A percentile compares a stretch with the other conserved stretches of the same genome.
Evolutionary conservation across 202 grass and related monocot species (phyloP).

Genomic region (Schoenoplectus tabernaemontani): DNA sequence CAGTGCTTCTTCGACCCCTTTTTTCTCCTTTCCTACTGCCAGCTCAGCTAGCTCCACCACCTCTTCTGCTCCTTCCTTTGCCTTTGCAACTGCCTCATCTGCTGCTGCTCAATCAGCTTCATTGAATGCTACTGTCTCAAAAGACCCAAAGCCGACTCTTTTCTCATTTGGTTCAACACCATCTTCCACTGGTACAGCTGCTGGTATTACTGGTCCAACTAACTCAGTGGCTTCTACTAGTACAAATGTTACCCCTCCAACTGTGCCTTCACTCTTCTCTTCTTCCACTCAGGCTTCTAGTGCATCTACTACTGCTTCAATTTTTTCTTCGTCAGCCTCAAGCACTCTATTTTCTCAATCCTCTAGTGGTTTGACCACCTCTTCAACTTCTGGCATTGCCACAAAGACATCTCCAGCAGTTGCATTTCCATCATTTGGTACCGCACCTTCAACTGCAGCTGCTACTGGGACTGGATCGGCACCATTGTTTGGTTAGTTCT

Average conservation of each 20-base stretch:
- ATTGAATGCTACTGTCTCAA: not conserved
- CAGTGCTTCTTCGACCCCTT: too few species aligned
- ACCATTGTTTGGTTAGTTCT: slow-evolving; percentile 45
- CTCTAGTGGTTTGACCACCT: not conserved
- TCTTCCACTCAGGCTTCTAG: slow-evolving; percentile 34
- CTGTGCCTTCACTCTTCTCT: slow-evolving; percentile 33
- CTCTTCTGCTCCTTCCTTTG: slow-evolving; percentile 27
- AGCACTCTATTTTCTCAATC: slow-evolving; percentile 37
- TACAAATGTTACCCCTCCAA: slow-evolving; percentile 29
- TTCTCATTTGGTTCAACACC: slow-evolving; percentile 13
- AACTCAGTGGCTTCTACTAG: not conserved
- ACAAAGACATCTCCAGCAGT: slow-evolving; percentile 27
- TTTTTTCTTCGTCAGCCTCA: slow-evolving; percentile 31
- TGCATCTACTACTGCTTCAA: slow-evolving; percentile 28
- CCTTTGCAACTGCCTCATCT: slow-evolving; percentile 30
- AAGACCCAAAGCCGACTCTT: slow-evolving; percentile 11
- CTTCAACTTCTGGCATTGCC: slow-evolving; percentile 12
- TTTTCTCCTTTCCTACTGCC: too few species aligned
- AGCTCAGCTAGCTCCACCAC: slow-evolving; percentile 17
- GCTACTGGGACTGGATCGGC: slow-evolving; percentile 28
- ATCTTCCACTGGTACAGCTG: not conserved
- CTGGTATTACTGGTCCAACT: not conserved
- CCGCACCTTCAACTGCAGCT: slow-evolving; percentile 35
- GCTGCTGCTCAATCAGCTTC: slow-evolving; percentile 19
- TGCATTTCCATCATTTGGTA: slow-evolving; percentile 42